Evolutionary conservation across 2,329 filamentous ascomycete species (phyloP).

Genomic region (Fusarium sarcochroum): DNA sequence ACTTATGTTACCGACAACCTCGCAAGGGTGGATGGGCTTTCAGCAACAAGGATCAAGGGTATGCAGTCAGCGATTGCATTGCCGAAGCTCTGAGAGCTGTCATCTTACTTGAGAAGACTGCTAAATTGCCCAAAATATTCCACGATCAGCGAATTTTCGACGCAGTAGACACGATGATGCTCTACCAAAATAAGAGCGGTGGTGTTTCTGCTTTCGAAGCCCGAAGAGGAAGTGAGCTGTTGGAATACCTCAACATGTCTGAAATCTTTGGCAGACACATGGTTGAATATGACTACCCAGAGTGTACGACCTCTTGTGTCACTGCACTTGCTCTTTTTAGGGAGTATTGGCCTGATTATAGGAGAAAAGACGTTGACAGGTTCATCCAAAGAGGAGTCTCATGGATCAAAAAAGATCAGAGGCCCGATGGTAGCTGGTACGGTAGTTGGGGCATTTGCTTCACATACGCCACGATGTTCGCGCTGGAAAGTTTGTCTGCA

Average conservation of each 20-base stretch:
- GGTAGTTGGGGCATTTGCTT: slow-evolving; percentile 98
- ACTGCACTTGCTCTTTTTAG: slow-evolving; percentile 87
- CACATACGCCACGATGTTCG: slow-evolving; percentile 97
- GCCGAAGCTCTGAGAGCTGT: slow-evolving; percentile 89
- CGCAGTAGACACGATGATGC: slow-evolving; percentile 89
- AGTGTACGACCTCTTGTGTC: slow-evolving; percentile 95
- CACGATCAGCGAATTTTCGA: slow-evolving; percentile 84
- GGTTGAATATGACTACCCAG: slow-evolving; percentile 97
- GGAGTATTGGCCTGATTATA: slow-evolving; percentile 84
- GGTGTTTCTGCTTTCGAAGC: slow-evolving; percentile 94
- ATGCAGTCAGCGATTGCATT: slow-evolving; percentile 94
- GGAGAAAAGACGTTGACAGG: slow-evolving; percentile 77
- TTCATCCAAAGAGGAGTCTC: slow-evolving; percentile 81
- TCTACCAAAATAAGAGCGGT: slow-evolving; percentile 90
- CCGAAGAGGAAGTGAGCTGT: slow-evolving; percentile 78
- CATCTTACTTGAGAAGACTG: slow-evolving; percentile 83
- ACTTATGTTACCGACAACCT: slow-evolving; percentile 86
- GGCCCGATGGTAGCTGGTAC: slow-evolving; percentile 92
- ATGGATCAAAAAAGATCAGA: slow-evolving; percentile 86
- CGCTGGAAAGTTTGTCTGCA: slow-evolving; percentile 84
- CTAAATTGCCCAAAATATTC: slow-evolving; percentile 79
- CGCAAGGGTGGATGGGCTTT: slow-evolving; percentile 96
- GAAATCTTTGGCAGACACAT: slow-evolving; percentile 92
- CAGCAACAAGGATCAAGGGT: slow-evolving; percentile 91
- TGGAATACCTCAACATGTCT: slow-evolving; percentile 91